phyloP scores from a whole-genome alignment of 345 rosid genomes.

The Anacardium occidentale region DNA sequence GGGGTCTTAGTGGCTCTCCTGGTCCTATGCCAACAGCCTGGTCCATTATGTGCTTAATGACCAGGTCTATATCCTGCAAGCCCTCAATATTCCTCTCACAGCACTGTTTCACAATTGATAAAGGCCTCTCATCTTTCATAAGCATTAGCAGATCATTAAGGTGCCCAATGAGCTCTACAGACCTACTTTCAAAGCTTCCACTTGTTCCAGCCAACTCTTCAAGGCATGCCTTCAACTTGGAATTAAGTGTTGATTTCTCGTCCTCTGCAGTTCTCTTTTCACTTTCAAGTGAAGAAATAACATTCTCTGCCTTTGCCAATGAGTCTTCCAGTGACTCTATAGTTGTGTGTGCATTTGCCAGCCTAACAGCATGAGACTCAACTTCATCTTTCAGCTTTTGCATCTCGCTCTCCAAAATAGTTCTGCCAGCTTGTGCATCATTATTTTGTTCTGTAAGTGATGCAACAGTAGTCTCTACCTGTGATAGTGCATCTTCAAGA shows the following conservation, averaged over 20 bases:
- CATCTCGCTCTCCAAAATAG: slow-evolving; percentile 53
- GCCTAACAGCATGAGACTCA: slow-evolving; percentile 44
- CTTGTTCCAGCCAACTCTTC: slow-evolving; percentile 73
- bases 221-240: slow-evolving; percentile 70
- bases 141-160: slow-evolving; percentile 54
- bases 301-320: slow-evolving; percentile 49
- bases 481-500: slow-evolving; percentile 55
- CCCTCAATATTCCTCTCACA: slow-evolving; percentile 50
- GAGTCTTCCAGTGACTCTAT: slow-evolving; percentile 62
- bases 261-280: slow-evolving; percentile 56
- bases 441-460: slow-evolving; percentile 51
- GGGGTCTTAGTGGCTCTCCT: slow-evolving; percentile 32
- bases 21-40: slow-evolving; percentile 31
- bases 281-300: slow-evolving; percentile 49
- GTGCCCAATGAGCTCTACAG: slow-evolving; percentile 50
- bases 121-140: slow-evolving; percentile 51
- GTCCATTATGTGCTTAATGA: slow-evolving; percentile 43
- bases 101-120: slow-evolving; percentile 46
- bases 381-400: slow-evolving; percentile 57
- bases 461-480: slow-evolving; percentile 51
- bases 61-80: slow-evolving; percentile 58
- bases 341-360: slow-evolving; percentile 48
- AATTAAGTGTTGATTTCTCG: slow-evolving; percentile 58
- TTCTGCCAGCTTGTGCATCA: slow-evolving; percentile 34
- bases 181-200: slow-evolving; percentile 53